phyloP scores from a whole-genome alignment of 129 eudicot species.

The Artemisia tridentata region DNA sequence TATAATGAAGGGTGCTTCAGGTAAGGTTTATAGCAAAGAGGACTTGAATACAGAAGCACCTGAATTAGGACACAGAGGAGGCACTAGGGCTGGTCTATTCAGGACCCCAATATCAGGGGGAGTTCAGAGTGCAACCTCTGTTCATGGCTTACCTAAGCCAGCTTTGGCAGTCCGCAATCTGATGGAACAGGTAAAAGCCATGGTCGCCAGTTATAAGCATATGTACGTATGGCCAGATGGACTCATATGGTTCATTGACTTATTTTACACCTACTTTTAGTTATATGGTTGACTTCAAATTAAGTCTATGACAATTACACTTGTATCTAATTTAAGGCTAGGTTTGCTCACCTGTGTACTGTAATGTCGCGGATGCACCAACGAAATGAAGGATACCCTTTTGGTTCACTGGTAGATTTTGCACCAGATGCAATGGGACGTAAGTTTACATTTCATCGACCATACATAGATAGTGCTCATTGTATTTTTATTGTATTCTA shows the following conservation, averaged over 20 bases:
- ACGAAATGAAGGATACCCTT: constrained; percentile 90
- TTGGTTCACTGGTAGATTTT: constrained; percentile 97
- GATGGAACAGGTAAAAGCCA: constrained; percentile 79
- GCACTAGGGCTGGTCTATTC: constrained; percentile 54
- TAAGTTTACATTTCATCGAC: constrained; percentile 43
- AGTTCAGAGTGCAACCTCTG: constrained; percentile 98
- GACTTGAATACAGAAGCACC: background rate
- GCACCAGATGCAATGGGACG: constrained; percentile 97
- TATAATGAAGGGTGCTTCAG: constrained; percentile 8
- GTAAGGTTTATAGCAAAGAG: background rate
- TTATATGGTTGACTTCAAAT: background rate
- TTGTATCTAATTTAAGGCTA: constrained; percentile 50
- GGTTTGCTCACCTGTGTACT: constrained; percentile 95
- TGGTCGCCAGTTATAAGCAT: background rate
- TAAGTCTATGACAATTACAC: background rate
- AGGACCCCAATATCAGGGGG: constrained; percentile 99
- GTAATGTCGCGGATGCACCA: constrained; percentile 99
- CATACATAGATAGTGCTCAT: background rate
- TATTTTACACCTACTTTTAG: background rate
- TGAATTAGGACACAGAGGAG: constrained; percentile 21
- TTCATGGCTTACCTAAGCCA: constrained; percentile 95
- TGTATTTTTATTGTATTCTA: background rate
- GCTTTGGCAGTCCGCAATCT: constrained; percentile 96
- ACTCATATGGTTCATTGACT: background rate
- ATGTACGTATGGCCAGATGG: no score